phyloP scores from a whole-genome alignment of 2,329 filamentous ascomycete species.

The Phialophora verrucosa region DNA sequence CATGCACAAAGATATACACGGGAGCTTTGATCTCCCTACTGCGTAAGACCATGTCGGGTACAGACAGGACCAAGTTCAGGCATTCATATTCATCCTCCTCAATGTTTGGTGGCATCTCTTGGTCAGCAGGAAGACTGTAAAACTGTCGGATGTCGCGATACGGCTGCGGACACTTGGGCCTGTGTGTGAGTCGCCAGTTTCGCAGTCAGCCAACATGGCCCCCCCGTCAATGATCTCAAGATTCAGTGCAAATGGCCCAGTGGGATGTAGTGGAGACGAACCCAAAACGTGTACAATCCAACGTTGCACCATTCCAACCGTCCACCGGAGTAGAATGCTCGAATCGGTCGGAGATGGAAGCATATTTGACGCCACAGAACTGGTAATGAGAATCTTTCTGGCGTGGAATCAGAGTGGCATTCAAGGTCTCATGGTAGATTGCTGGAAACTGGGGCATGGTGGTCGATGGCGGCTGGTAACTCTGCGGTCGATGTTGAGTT shows the following conservation, averaged over 20 bases:
- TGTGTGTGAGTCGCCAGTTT: too few species aligned
- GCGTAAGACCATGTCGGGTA: neutral
- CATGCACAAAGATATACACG: slow-evolving; percentile 11
- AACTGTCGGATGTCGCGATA: slow-evolving; percentile 10
- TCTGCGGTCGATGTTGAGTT: too few species aligned
- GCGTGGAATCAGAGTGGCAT: slow-evolving; percentile 1
- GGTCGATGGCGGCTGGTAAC: too few species aligned
- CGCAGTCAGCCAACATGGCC: neutral
- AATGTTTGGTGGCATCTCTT: slow-evolving; percentile 5
- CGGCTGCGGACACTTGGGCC: slow-evolving; percentile 4
- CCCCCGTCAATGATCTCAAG: too few species aligned
- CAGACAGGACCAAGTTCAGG: slow-evolving; percentile 4
- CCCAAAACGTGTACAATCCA: slow-evolving; percentile 5
- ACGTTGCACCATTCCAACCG: neutral
- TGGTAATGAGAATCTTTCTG: neutral
- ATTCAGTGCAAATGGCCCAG: too few species aligned
- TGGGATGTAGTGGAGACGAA: too few species aligned
- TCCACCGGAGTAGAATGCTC: slow-evolving; percentile 5
- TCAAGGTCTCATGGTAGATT: slow-evolving; percentile 4
- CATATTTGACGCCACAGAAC: slow-evolving; percentile 8
- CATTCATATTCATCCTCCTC: slow-evolving; percentile 3
- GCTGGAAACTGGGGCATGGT: slow-evolving; percentile 1
- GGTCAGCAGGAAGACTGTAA: slow-evolving; percentile 1
- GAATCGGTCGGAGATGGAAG: neutral
- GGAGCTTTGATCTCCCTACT: neutral